Conservation (phyloP, 768 basidiomycete species). For the Cyathus striatus region DNA sequence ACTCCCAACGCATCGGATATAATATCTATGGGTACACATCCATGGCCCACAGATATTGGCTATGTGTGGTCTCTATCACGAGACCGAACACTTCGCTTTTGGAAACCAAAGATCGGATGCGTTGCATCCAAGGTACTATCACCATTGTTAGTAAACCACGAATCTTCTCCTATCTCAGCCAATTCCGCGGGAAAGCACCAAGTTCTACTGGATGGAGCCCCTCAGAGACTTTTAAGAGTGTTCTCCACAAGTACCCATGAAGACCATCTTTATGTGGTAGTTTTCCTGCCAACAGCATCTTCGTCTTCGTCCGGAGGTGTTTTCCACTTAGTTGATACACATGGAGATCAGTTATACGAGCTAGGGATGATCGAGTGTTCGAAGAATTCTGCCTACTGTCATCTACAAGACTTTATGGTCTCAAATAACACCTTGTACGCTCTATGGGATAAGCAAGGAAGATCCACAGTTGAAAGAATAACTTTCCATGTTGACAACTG, state of each 20-base stretch:
- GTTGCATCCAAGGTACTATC: slow-evolving; percentile 57
- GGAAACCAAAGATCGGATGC: slow-evolving; percentile 76
- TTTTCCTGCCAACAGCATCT: slow-evolving; percentile 65
- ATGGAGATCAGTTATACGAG: slow-evolving; percentile 55
- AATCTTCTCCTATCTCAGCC: slow-evolving; percentile 22
- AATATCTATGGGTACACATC: slow-evolving; percentile 66
- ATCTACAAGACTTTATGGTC: slow-evolving; percentile 74
- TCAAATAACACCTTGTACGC: slow-evolving; percentile 53
- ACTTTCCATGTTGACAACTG: slow-evolving; percentile 36
- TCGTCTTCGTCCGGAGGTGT: slow-evolving; percentile 69
- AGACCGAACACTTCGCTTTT: slow-evolving; percentile 79
- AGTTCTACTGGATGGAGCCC: slow-evolving; percentile 51
- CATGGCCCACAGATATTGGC: slow-evolving; percentile 70
- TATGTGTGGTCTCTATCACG: slow-evolving; percentile 84
- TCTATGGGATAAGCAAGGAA: slow-evolving; percentile 80
- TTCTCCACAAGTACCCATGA: slow-evolving; percentile 43
- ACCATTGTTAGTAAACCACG: slow-evolving; percentile 20
- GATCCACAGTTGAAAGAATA: slow-evolving; percentile 60
- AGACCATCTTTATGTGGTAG: slow-evolving; percentile 58
- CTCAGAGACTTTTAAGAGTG: slow-evolving; percentile 60
- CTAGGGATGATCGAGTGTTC: slow-evolving; percentile 59
- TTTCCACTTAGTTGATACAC: slow-evolving; percentile 62
- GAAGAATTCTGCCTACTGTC: slow-evolving; percentile 54
- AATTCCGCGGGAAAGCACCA: slow-evolving; percentile 33
- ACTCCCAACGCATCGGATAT: slow-evolving; percentile 51